A percentile compares a stretch with the other conserved stretches of the same genome.
Evolutionary conservation across 1,139 yeast species (phyloP).

Genomic region (Starmera stellimalicola): DNA sequence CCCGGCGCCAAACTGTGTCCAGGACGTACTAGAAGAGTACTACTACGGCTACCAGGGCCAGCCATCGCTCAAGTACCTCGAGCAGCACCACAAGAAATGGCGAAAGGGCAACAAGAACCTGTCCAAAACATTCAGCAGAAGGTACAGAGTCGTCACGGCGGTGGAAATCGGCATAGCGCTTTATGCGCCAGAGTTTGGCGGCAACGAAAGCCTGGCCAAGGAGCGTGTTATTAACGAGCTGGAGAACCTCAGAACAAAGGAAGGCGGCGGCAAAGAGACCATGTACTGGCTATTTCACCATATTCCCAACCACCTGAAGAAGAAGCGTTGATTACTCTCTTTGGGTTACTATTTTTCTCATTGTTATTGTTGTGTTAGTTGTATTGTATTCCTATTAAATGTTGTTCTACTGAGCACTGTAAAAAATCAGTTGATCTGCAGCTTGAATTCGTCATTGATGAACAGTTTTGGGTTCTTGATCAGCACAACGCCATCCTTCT

Average conservation of each 20-base stretch:
- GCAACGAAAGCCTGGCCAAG: conserved; percentile 13
- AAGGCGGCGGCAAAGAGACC: conserved; percentile 17
- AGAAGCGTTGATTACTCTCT: conserved; percentile 5
- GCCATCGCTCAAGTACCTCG: conserved; percentile 18
- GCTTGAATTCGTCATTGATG: conserved; percentile 32
- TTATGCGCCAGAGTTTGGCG: conserved; percentile 11
- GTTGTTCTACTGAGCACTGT: not conserved
- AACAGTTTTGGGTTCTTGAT: conserved; percentile 48
- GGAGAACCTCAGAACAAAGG: conserved; percentile 13
- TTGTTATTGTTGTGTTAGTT: not conserved
- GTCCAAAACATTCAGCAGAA: conserved; percentile 19
- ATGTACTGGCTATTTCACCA: conserved; percentile 33
- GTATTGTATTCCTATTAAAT: not conserved
- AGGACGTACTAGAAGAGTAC: conserved; percentile 18
- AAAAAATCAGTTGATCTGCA: conserved; percentile 1
- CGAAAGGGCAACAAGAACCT: conserved; percentile 17
- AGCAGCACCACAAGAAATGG: conserved; percentile 18
- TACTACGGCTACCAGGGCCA: conserved; percentile 18
- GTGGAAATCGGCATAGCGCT: conserved; percentile 15
- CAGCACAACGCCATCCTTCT: conserved; percentile 18
- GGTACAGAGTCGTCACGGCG: conserved; percentile 17
- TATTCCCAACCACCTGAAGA: conserved; percentile 18
- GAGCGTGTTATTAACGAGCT: conserved; percentile 15
- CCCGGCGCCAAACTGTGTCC: conserved; percentile 16
- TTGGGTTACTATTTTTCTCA: no score